Percentiles rank a stretch among this genome's conserved stretches.
Conservation (phyloP, 1,284 basidiomycete species). For the Phellinidium pouzarii region DNA sequence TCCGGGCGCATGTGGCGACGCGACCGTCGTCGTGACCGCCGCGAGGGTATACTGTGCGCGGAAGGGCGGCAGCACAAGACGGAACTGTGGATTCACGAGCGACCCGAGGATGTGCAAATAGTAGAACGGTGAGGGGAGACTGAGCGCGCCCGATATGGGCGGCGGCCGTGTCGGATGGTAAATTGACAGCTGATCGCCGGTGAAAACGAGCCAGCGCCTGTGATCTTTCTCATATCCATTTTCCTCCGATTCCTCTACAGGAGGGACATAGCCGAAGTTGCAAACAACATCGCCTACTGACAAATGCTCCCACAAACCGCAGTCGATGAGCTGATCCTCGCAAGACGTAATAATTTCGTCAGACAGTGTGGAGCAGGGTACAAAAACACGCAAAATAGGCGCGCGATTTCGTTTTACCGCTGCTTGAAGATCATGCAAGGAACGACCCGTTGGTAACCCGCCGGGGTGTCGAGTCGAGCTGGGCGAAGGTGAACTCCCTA, state of each 20-base stretch:
- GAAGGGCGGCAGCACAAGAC: constrained; percentile 37
- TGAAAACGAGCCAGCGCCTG: constrained; percentile 57
- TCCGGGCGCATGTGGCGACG: constrained; percentile 36
- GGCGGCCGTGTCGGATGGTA: constrained; percentile 47
- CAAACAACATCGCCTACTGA: constrained; percentile 69
- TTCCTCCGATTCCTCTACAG: constrained; percentile 28
- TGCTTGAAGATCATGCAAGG: constrained; percentile 54
- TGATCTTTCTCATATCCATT: constrained; percentile 24
- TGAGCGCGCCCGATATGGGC: constrained; percentile 46
- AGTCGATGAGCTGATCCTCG: constrained; percentile 55
- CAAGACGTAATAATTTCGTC: constrained; percentile 45
- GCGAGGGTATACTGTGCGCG: constrained; percentile 21
- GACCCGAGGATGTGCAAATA: constrained; percentile 48
- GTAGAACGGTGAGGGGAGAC: constrained; percentile 65
- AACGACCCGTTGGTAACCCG: constrained; percentile 30
- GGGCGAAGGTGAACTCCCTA: constrained; percentile 25
- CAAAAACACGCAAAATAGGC: constrained; percentile 66
- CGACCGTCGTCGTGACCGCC: constrained; percentile 19
- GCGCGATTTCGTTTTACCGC: constrained; percentile 60
- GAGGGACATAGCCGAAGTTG: constrained; percentile 68
- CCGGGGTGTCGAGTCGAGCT: constrained; percentile 23
- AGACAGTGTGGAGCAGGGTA: constrained; percentile 55
- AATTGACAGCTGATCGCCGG: constrained; percentile 50
- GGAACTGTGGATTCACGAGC: constrained; percentile 41
- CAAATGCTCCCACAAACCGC: constrained; percentile 63